Percentiles rank a stretch among this genome's conserved stretches.
Evolutionary conservation across 352 stramenopile genomes (phyloP).

Genomic region (Globisporangium yorkense): DNA sequence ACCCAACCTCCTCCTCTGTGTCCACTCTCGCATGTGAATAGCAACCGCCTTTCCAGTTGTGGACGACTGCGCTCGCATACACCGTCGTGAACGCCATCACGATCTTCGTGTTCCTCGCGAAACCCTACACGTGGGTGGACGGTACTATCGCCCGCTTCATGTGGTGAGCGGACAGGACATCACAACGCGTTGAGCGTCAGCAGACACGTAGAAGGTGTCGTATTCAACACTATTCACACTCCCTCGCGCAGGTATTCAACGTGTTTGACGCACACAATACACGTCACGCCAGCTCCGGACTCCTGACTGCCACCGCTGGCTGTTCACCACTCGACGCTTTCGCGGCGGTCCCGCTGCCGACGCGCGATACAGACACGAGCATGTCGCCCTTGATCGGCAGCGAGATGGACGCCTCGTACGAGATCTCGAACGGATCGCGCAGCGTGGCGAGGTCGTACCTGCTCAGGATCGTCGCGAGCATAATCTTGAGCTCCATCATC

Average conservation of each 20-base stretch:
- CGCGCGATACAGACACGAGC: constrained; percentile 18
- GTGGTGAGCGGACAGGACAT: constrained; percentile 44
- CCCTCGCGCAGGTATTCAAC: too few species aligned
- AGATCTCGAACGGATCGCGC: constrained; percentile 25
- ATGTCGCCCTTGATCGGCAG: constrained; percentile 34
- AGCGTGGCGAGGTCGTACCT: constrained; percentile 23
- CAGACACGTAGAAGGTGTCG: too few species aligned
- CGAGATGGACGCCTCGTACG: constrained; percentile 34
- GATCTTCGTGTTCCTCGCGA: constrained; percentile 68
- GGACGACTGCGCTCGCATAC: constrained; percentile 35
- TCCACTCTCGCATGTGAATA: constrained; percentile 12
- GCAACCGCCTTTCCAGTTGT: constrained; percentile 47
- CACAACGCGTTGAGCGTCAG: too few species aligned
- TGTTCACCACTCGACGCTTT: neutral
- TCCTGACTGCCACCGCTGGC: neutral
- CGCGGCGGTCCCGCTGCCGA: neutral
- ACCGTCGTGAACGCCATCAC: constrained; percentile 56
- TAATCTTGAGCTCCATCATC: constrained; percentile 60
- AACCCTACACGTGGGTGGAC: constrained; percentile 73
- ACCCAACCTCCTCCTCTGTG: neutral
- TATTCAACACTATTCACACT: too few species aligned
- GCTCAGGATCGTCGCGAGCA: constrained; percentile 32
- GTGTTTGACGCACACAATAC: too few species aligned
- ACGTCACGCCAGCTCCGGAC: constrained; percentile 8
- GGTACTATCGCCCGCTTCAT: constrained; percentile 79